Evolutionary conservation across 331 rosid species (phyloP).

Genomic region (Acacia pycnantha): DNA sequence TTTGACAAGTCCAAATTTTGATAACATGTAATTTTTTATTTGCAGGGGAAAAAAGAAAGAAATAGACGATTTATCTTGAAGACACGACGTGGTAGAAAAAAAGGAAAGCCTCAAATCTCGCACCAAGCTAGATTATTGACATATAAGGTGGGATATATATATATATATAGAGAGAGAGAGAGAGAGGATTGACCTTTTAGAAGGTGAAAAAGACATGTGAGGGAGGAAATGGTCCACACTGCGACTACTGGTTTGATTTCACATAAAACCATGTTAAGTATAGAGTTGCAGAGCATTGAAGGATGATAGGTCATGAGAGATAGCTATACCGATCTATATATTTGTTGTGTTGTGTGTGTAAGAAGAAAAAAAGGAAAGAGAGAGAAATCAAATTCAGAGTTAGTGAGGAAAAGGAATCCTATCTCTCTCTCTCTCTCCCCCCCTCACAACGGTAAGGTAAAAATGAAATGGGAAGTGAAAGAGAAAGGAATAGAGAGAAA

Average conservation of each 20-base stretch:
- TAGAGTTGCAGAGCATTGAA: slow-evolving; percentile 36
- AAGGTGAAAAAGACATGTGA: background rate
- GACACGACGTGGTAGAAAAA: slow-evolving; percentile 8
- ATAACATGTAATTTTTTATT: too few species aligned
- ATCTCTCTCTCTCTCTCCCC: background rate
- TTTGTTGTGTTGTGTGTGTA: background rate
- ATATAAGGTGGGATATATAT: too few species aligned
- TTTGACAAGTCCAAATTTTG: too few species aligned
- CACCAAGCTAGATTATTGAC: background rate
- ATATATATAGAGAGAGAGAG: background rate
- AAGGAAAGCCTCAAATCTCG: slow-evolving; percentile 18
- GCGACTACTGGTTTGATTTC: background rate
- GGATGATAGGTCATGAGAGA: slow-evolving; percentile 14
- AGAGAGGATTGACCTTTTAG: background rate
- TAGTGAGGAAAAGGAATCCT: background rate
- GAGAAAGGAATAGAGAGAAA: slow-evolving; percentile 24
- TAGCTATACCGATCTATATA: background rate
- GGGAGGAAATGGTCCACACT: slow-evolving; percentile 41
- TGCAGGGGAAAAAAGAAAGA: background rate
- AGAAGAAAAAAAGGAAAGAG: background rate
- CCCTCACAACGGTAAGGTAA: slow-evolving; percentile 58
- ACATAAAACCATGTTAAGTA: background rate
- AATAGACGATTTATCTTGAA: background rate
- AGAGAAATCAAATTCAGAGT: background rate
- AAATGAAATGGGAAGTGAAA: slow-evolving; percentile 34